Conservation (phyloP, 1,284 basidiomycete species). For the Naganishia liquefaciens region DNA sequence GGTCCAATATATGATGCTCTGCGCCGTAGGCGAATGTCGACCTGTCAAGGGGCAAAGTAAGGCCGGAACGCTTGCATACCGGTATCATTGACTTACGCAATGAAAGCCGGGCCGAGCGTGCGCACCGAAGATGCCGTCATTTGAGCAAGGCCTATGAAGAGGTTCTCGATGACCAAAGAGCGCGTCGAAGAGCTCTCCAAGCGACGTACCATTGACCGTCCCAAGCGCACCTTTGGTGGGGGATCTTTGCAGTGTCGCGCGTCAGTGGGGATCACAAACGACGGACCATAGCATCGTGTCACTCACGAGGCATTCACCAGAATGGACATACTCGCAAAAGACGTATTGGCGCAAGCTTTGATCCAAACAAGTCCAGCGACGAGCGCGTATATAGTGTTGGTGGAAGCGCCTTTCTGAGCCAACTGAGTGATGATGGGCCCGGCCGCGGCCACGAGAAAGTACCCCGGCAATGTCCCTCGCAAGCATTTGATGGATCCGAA, state of each 20-base stretch:
- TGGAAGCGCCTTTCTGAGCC: constrained; percentile 6
- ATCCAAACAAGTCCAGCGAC: constrained; percentile 7
- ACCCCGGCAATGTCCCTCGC: constrained; percentile 11
- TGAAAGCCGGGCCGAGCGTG: constrained; percentile 23
- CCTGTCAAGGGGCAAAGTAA: neutral
- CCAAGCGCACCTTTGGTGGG: constrained; percentile 15
- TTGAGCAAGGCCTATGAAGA: constrained; percentile 19
- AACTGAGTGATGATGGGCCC: constrained; percentile 11
- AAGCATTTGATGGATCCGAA: constrained; percentile 18
- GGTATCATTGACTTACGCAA: constrained; percentile 5
- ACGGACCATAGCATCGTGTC: neutral
- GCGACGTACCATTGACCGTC: constrained; percentile 23
- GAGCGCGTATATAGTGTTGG: constrained; percentile 3
- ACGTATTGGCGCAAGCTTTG: constrained; percentile 17
- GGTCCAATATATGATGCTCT: constrained; percentile 16
- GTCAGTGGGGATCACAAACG: neutral
- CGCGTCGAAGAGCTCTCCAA: neutral
- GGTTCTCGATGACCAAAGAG: neutral
- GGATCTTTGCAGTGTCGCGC: neutral
- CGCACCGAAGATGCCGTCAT: constrained; percentile 24
- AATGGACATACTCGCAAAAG: constrained; percentile 25
- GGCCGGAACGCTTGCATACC: neutral
- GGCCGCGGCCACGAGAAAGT: constrained; percentile 15
- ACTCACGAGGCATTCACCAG: constrained; percentile 24
- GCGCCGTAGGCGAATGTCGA: constrained; percentile 18